phyloP scores from a whole-genome alignment of 305 asterid genomes.

The Fraxinus baroniana region DNA sequence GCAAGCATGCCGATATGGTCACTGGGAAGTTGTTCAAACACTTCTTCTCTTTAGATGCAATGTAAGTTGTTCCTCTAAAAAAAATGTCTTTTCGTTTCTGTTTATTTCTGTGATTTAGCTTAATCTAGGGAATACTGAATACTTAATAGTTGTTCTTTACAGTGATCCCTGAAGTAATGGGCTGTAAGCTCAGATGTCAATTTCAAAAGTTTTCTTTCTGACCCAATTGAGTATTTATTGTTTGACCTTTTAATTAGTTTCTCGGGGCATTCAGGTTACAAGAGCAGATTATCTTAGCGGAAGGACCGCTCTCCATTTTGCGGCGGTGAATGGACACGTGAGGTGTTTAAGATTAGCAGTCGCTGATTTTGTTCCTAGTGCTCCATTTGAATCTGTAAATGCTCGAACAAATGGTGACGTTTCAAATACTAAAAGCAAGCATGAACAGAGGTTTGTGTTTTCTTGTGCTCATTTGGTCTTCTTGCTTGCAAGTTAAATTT shows the following conservation, averaged over 20 bases:
- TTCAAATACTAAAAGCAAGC: conserved; percentile 53
- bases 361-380: conserved; percentile 91
- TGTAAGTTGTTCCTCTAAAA: conserved; percentile 35
- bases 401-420: conserved; percentile 42
- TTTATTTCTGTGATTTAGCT: background rate
- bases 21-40: conserved; percentile 94
- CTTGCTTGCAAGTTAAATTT: background rate
- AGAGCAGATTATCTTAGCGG: conserved; percentile 97
- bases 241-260: background rate
- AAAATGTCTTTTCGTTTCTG: background rate
- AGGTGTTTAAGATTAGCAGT: conserved; percentile 82
- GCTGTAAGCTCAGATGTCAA: background rate
- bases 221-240: background rate
- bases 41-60: conserved; percentile 83
- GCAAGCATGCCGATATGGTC: conserved; percentile 88
- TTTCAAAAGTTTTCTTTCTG: background rate
- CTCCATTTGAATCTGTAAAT: conserved; percentile 57
- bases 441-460: conserved; percentile 42
- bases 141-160: background rate
- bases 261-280: conserved; percentile 52
- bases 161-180: background rate
- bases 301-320: conserved; percentile 95
- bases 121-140: background rate
- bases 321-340: conserved; percentile 84
- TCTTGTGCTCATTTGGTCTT: background rate